Conservation (phyloP, 1,139 yeast genomes). For the Pichia inconspicua region DNA sequence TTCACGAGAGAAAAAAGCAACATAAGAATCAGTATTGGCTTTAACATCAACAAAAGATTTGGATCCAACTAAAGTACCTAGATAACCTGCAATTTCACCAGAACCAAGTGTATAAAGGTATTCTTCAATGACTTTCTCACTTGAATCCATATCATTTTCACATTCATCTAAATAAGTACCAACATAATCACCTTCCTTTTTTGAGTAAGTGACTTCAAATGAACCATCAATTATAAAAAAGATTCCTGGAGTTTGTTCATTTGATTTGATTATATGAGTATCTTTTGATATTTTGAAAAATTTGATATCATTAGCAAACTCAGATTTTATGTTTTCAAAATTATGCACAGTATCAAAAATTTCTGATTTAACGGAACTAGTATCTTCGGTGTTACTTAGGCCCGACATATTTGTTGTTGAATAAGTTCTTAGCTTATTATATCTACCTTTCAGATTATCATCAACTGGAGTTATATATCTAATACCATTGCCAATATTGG, state of each 20-base stretch:
- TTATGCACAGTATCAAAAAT: slow-evolving; percentile 23
- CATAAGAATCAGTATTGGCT: slow-evolving; percentile 48
- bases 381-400: neutral
- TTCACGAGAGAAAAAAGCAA: slow-evolving; percentile 63
- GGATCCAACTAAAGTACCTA: slow-evolving; percentile 74
- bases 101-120: slow-evolving; percentile 52
- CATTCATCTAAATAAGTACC: slow-evolving; percentile 23
- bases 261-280: slow-evolving; percentile 52
- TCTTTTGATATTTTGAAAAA: slow-evolving; percentile 50
- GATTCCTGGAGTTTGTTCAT: slow-evolving; percentile 63
- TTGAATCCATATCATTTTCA: slow-evolving; percentile 6
- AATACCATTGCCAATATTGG: slow-evolving; percentile 9
- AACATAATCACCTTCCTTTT: slow-evolving; percentile 16
- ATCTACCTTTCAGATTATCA: neutral
- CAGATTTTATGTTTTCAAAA: slow-evolving; percentile 49
- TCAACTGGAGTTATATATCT: slow-evolving; percentile 7
- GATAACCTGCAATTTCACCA: slow-evolving; percentile 85
- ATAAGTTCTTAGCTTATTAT: slow-evolving; percentile 17
- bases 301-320: slow-evolving; percentile 57
- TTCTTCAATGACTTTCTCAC: slow-evolving; percentile 28
- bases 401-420: slow-evolving; percentile 20
- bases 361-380: slow-evolving; percentile 9
- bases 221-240: slow-evolving; percentile 74
- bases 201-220: slow-evolving; percentile 49
- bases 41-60: slow-evolving; percentile 67